These are phyloP conservation scores for Daldinia childiae DNA, from an alignment of 495 filamentous ascomycete genomes.

Conservation along the genomic window DNA sequence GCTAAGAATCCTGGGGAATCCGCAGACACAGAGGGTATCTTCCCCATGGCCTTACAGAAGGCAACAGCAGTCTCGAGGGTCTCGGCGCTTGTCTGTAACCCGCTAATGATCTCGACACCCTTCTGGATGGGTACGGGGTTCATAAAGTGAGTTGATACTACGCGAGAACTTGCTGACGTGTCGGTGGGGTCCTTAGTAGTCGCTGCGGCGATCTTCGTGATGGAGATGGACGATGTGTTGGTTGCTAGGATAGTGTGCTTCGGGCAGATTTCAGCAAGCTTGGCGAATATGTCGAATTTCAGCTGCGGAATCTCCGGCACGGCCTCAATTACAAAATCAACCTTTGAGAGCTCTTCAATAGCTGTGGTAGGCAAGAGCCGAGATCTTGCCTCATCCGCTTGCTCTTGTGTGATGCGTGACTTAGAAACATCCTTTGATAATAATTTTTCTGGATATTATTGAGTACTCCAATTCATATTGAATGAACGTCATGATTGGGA, in stretches of 20 bases:
- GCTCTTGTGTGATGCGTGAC: slow-evolving; percentile 77
- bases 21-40: slow-evolving; percentile 84
- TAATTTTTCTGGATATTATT: slow-evolving; percentile 73
- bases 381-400: slow-evolving; percentile 73
- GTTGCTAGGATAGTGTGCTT: slow-evolving; percentile 91
- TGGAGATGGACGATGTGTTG: slow-evolving; percentile 97
- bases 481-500: not conserved
- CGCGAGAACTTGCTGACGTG: slow-evolving; percentile 82
- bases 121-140: slow-evolving; percentile 98
- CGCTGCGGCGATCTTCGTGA: slow-evolving; percentile 92
- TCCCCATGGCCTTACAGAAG: slow-evolving; percentile 92
- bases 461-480: slow-evolving; percentile 23
- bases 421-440: slow-evolving; percentile 92
- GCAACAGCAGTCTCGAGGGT: slow-evolving; percentile 85
- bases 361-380: slow-evolving; percentile 75
- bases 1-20: slow-evolving; percentile 96
- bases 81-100: slow-evolving; percentile 84
- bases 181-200: slow-evolving; percentile 79
- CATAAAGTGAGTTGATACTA: slow-evolving; percentile 99
- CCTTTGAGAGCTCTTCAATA: slow-evolving; percentile 79
- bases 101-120: slow-evolving; percentile 96
- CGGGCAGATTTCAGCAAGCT: slow-evolving; percentile 84
- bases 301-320: slow-evolving; percentile 91
- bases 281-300: slow-evolving; percentile 87
- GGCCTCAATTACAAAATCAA: slow-evolving; percentile 98